Evolutionary conservation across 2,329 filamentous ascomycete species (phyloP), one percentile per base, ranked within the genome.

Genomic region (Verticillium isaacii): DNA sequence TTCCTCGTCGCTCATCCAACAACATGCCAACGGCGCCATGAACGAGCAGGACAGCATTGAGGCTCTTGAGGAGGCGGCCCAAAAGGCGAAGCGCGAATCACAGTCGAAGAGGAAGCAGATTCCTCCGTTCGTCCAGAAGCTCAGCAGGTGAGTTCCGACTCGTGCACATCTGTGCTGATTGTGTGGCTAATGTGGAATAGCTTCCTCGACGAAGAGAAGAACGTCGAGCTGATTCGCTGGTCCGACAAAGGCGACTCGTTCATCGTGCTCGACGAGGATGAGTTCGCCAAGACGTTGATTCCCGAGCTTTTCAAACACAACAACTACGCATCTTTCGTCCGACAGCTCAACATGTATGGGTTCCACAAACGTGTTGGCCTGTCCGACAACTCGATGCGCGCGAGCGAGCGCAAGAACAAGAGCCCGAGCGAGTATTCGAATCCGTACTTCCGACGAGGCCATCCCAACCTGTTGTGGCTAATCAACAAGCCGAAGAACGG

Each of bases 301-400:
- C 95, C 95, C 1, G 96, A 98, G 75, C 88, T 98, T 65, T 99
- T 99, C 84, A 99, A 99, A 77, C 95, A 99, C 79, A 97, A 94
- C 83, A 97, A 97, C 74, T 97, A 97, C 76, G 93, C 93, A 56
- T 97, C 93, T 66, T 97, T 97, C 73, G 93, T 97, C 61, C 89
- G 93, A 39, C 93, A 97, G 73, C 83, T 97, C 65, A 97, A 97
- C 76, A 97, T 97, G 82, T 97, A 97, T 74, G 93, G 96, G 65
- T 99, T 99, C 71, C 95, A 99, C 82, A 99, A 99, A 80, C 89
- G 91, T 52, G 91, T 95, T 4, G 91, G 91, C 4, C 83, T 99
- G 19, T 97, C 93, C 4, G 95, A 99, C 75, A 97, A 97, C 72
- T 97, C 93, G 0, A 96, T 99, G 90, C 91, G 95, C 67, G 93